These are phyloP conservation scores for Zopfia rhizophila DNA, from an alignment of 2,329 filamentous ascomycete genomes.

Conservation along the genomic window DNA sequence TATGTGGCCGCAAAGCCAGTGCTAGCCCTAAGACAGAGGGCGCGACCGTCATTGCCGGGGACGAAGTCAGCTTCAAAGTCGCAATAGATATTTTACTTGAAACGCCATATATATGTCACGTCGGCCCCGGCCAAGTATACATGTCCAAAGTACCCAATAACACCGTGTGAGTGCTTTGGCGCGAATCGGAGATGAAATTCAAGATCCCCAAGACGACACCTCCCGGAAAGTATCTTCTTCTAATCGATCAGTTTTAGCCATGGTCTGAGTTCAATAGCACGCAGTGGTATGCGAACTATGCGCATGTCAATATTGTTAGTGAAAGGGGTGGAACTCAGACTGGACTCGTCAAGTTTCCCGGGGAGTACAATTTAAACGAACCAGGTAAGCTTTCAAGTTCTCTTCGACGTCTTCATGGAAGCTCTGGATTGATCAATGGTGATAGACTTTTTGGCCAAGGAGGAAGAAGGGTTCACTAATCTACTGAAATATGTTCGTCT, in stretches of 20 bases:
- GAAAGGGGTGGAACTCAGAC: slow-evolving; percentile 12
- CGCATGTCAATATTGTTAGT: slow-evolving; percentile 29
- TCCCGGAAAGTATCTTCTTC: slow-evolving; percentile 29
- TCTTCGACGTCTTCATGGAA: too few relatives aligned
- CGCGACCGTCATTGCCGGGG: slow-evolving; percentile 8
- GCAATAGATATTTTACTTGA: too few relatives aligned
- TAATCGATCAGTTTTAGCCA: slow-evolving; percentile 29
- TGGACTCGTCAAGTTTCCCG: too few relatives aligned
- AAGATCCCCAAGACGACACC: slow-evolving; percentile 19
- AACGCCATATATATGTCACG: slow-evolving; percentile 16
- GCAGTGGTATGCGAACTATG: slow-evolving; percentile 30
- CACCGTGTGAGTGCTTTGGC: slow-evolving; percentile 3
- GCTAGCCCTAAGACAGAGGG: slow-evolving; percentile 4
- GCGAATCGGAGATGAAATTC: slow-evolving; percentile 20
- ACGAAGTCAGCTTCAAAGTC: slow-evolving; percentile 11
- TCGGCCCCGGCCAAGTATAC: slow-evolving; percentile 17
- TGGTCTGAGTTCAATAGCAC: slow-evolving; percentile 10
- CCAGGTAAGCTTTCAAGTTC: too few relatives aligned
- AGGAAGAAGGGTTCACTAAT: too few relatives aligned
- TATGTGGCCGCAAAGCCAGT: slow-evolving; percentile 12
- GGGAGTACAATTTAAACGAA: too few relatives aligned
- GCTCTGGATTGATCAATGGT: too few relatives aligned
- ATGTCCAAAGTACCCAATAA: slow-evolving; percentile 19
- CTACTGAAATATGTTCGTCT: too few relatives aligned
- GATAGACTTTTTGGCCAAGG: too few relatives aligned